Conservation (phyloP, 2,329 filamentous ascomycete genomes). For the Arachnomyces sp. region DNA sequence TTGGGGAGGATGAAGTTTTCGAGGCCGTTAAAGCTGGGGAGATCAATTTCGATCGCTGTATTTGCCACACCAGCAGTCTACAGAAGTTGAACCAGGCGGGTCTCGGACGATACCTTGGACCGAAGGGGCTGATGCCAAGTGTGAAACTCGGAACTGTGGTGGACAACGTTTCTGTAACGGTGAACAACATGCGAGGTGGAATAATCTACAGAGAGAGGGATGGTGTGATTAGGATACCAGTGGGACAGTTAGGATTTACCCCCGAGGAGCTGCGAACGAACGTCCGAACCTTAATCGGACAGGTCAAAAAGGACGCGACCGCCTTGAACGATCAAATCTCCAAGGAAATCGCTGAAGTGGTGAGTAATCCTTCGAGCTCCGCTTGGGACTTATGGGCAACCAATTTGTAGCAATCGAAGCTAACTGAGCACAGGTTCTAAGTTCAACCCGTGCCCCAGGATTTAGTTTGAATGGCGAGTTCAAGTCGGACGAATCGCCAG, state of each 20-base stretch:
- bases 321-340: conserved; percentile 55
- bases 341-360: conserved; percentile 68
- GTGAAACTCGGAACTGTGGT: conserved; percentile 83
- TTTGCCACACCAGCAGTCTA: conserved; percentile 74
- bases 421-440: conserved; percentile 63
- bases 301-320: conserved; percentile 70
- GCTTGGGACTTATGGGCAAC: conserved; percentile 1
- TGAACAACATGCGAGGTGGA: conserved; percentile 75
- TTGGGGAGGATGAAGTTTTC: conserved; percentile 82
- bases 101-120: conserved; percentile 75
- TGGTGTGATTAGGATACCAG: conserved; percentile 79
- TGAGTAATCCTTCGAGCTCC: conserved; percentile 28
- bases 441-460: conserved; percentile 78
- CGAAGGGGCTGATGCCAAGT: conserved; percentile 87
- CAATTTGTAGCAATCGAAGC: conserved; percentile 35
- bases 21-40: conserved; percentile 66
- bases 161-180: conserved; percentile 63
- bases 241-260: conserved; percentile 83
- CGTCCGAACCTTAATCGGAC: conserved; percentile 66
- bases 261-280: conserved; percentile 81
- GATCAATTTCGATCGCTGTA: conserved; percentile 80
- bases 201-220: conserved; percentile 79
- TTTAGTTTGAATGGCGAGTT: conserved; percentile 80
- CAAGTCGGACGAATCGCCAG: conserved; percentile 51
- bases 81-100: conserved; percentile 72